These are phyloP conservation scores for Russula foetens DNA, from an alignment of 768 basidiomycete species.

Conservation along the genomic window DNA sequence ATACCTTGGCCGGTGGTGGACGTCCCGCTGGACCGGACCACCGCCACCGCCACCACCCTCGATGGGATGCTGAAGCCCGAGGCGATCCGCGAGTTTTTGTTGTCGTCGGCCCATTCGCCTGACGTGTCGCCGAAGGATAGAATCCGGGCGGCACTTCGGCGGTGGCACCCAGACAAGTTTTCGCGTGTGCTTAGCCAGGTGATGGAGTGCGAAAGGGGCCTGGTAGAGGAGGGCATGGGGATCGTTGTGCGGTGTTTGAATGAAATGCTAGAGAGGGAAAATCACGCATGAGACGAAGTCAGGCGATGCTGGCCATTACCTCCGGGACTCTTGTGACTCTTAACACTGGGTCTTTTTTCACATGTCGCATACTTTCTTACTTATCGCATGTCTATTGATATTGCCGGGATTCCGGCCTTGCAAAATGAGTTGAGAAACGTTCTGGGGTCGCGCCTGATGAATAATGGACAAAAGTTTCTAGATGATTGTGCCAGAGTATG, in stretches of 20 bases:
- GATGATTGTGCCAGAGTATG: neutral
- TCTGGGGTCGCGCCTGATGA: neutral
- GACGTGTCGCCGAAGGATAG: slow-evolving; percentile 54
- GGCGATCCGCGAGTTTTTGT: slow-evolving; percentile 48
- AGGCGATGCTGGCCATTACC: slow-evolving; percentile 7
- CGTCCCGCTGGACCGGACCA: slow-evolving; percentile 26
- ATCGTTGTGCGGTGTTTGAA: slow-evolving; percentile 44
- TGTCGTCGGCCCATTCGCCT: slow-evolving; percentile 55
- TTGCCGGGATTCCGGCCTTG: neutral
- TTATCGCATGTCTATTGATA: slow-evolving; percentile 1
- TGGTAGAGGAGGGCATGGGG: slow-evolving; percentile 56
- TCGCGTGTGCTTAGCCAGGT: slow-evolving; percentile 47
- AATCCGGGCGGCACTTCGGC: slow-evolving; percentile 55
- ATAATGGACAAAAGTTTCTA: neutral
- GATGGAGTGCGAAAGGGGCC: slow-evolving; percentile 39
- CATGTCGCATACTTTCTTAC: neutral
- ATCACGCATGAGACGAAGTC: neutral
- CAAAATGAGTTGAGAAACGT: neutral
- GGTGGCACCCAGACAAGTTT: slow-evolving; percentile 82
- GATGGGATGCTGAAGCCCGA: slow-evolving; percentile 46
- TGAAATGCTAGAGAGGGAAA: slow-evolving; percentile 14
- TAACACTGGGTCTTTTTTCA: neutral
- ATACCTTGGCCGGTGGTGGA: slow-evolving; percentile 66
- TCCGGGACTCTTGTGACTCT: neutral
- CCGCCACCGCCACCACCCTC: too few species aligned